phyloP scores from a whole-genome alignment of 768 basidiomycete species.

The Gautieria morchelliformis region DNA sequence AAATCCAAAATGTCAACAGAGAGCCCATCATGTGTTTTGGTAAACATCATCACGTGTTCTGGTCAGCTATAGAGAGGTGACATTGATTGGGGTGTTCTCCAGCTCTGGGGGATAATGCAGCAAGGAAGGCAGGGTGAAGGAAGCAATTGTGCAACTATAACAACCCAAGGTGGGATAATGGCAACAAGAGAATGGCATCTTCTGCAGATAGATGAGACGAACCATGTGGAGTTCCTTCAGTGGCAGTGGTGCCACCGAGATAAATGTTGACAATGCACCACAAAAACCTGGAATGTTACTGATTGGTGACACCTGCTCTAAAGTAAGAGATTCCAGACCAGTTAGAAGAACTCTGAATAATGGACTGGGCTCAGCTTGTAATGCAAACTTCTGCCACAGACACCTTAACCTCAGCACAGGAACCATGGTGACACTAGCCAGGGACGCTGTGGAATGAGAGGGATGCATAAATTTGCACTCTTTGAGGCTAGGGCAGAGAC shows the following conservation, averaged over 20 bases:
- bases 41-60: neutral
- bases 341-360: conserved; percentile 1
- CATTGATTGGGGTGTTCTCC: neutral
- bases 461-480: conserved; percentile 2
- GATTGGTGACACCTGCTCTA: conserved; percentile 6
- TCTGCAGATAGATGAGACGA: neutral
- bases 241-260: neutral
- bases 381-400: neutral
- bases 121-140: neutral
- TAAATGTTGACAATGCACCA: neutral
- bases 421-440: neutral
- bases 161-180: neutral
- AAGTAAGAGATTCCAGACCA: neutral
- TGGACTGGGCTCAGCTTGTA: neutral
- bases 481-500: conserved; percentile 1
- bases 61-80: neutral
- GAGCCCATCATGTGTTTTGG: neutral
- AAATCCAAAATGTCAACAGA: neutral
- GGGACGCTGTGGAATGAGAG: neutral
- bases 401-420: neutral
- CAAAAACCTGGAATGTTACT: neutral
- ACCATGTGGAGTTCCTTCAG: neutral
- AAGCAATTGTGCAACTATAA: neutral
- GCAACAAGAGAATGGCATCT: neutral
- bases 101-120: neutral